Percentiles rank a stretch among this genome's conserved stretches.
Evolutionary conservation across 768 basidiomycete species (phyloP).

Genomic region (Tulasnella sp.): DNA sequence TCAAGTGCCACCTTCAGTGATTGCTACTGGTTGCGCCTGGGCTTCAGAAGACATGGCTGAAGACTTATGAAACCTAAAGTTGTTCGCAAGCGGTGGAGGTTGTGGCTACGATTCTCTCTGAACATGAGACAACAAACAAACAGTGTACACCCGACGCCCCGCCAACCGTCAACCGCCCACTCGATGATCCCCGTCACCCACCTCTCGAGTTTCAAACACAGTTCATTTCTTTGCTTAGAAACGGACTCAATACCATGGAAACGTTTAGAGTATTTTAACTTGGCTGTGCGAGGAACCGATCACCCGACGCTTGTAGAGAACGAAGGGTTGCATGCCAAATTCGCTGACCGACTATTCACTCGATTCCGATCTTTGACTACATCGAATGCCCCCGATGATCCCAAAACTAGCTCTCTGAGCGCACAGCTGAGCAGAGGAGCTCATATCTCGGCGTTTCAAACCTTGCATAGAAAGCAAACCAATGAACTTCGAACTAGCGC

Average conservation of each 20-base stretch:
- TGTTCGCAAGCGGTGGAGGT: background rate
- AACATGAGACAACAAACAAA: background rate
- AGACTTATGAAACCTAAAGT: background rate
- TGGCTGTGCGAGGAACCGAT: background rate
- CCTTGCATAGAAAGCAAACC: background rate
- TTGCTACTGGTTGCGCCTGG: background rate
- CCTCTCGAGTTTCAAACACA: background rate
- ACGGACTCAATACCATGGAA: background rate
- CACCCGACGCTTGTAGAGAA: background rate
- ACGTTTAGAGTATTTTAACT: background rate
- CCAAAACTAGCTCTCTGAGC: background rate
- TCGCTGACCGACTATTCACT: background rate
- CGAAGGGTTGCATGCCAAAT: background rate
- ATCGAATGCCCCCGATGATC: background rate
- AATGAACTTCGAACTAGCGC: too few relatives aligned
- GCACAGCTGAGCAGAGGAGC: background rate
- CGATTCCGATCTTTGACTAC: background rate
- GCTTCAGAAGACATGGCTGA: background rate
- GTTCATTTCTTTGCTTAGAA: background rate
- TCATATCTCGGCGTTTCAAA: background rate
- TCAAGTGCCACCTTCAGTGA: background rate
- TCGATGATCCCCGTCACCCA: too few relatives aligned
- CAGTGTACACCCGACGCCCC: background rate
- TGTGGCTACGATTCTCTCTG: background rate
- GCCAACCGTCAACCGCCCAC: too few relatives aligned